A percentile compares a stretch with the other conserved stretches of the same genome.
phyloP scores from a whole-genome alignment of 1,139 yeast species.

The Pichia sp. region DNA sequence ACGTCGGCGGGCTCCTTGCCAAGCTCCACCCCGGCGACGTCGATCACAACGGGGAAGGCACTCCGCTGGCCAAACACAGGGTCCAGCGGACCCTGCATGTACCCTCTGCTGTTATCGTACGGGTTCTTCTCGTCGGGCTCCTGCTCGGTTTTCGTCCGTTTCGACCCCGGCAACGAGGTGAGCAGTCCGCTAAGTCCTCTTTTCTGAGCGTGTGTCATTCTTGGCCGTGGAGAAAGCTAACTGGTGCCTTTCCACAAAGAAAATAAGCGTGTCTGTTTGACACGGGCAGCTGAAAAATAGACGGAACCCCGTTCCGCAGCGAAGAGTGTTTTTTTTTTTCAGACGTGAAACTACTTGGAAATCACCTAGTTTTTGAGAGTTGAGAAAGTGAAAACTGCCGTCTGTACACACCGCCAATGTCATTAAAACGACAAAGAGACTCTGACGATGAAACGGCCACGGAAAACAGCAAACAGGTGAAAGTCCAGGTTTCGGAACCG shows the following conservation, averaged over 20 bases:
- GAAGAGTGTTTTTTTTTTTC: background rate
- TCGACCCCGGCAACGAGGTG: constrained; percentile 9
- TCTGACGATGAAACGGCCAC: constrained; percentile 2
- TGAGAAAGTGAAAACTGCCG: background rate
- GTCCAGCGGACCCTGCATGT: constrained; percentile 35
- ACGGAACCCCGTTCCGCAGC: background rate
- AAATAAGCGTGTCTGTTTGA: no score
- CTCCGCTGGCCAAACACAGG: constrained; percentile 39
- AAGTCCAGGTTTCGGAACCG: background rate
- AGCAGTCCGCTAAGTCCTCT: background rate
- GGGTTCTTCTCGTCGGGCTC: background rate
- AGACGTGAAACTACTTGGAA: no score
- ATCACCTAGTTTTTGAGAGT: background rate
- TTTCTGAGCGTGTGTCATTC: background rate
- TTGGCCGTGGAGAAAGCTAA: no score
- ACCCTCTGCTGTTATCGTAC: constrained; percentile 2
- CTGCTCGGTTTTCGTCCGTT: background rate
- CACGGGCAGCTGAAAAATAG: background rate
- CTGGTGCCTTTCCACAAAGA: no score
- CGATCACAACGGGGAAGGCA: constrained; percentile 37
- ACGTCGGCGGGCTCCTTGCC: constrained; percentile 23
- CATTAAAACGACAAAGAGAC: constrained; percentile 15
- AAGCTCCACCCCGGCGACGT: constrained; percentile 17
- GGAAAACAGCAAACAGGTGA: background rate
- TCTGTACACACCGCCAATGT: constrained; percentile 3